These are phyloP conservation scores for Colletotrichum trifolii DNA, from an alignment of 2,329 filamentous ascomycete genomes.

Conservation along the genomic window DNA sequence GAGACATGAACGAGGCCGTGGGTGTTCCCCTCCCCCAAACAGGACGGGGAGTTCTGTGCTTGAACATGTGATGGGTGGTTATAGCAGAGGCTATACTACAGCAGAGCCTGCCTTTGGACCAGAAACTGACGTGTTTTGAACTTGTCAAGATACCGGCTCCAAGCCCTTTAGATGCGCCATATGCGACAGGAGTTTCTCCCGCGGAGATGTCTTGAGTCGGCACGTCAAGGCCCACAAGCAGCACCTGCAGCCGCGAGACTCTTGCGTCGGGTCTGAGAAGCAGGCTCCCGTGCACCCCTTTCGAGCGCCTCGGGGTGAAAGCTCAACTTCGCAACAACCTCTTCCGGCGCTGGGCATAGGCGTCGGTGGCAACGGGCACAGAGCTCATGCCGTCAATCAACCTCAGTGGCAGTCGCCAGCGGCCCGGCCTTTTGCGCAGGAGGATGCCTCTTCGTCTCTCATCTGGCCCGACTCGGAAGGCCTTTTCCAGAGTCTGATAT, in stretches of 20 bases:
- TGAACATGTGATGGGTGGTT: too few species aligned
- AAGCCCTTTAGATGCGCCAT: slow-evolving; percentile 19
- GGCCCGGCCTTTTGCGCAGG: neutral
- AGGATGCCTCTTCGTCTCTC: neutral
- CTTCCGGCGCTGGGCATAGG: neutral
- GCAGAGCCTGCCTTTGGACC: neutral
- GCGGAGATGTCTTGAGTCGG: slow-evolving; percentile 15
- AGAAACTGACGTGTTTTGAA: neutral
- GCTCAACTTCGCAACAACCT: neutral
- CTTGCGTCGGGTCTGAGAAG: neutral
- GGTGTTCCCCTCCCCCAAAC: neutral
- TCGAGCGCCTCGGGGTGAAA: neutral
- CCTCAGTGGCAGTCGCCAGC: neutral
- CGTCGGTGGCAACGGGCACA: neutral
- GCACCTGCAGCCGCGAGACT: neutral
- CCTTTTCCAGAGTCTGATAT: slow-evolving; percentile 16
- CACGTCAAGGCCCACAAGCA: slow-evolving; percentile 15
- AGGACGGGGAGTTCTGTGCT: neutral
- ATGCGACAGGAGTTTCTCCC: slow-evolving; percentile 16
- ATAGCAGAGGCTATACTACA: too few species aligned
- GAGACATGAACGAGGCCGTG: slow-evolving; percentile 24
- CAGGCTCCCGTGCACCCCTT: neutral
- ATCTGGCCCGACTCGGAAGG: slow-evolving; percentile 14
- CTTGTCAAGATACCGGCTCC: slow-evolving; percentile 1
- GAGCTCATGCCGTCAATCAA: neutral